Evolutionary conservation across 495 filamentous ascomycete genomes (phyloP).

Genomic region (Penicillium samsonianum): DNA sequence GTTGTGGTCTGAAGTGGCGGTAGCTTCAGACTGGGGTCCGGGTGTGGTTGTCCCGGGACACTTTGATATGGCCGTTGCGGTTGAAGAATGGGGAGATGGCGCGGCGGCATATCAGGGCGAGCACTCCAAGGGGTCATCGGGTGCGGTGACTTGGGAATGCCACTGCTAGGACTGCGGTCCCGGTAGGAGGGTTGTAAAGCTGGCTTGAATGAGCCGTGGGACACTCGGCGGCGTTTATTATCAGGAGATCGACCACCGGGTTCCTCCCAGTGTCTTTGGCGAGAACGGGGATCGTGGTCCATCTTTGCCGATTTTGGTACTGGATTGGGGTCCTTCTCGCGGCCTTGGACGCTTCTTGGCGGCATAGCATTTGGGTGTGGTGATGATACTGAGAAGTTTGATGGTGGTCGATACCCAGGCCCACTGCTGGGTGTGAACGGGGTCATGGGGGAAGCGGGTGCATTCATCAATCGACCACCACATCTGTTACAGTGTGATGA

Average conservation of each 20-base stretch:
- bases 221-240: slow-evolving; percentile 58
- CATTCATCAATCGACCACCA: slow-evolving; percentile 50
- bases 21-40: slow-evolving; percentile 53
- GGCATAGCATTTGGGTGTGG: slow-evolving; percentile 23
- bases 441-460: slow-evolving; percentile 45
- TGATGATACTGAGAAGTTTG: slow-evolving; percentile 19
- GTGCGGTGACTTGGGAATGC: slow-evolving; percentile 7
- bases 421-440: slow-evolving; percentile 33
- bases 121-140: slow-evolving; percentile 36
- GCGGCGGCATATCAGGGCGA: slow-evolving; percentile 32
- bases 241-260: slow-evolving; percentile 44
- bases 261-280: slow-evolving; percentile 34
- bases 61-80: slow-evolving; percentile 33
- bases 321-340: slow-evolving; percentile 23
- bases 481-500: slow-evolving; percentile 46
- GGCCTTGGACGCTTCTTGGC: slow-evolving; percentile 27
- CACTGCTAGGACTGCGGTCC: slow-evolving; percentile 36
- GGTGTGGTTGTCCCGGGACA: slow-evolving; percentile 25
- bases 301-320: slow-evolving; percentile 28
- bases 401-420: slow-evolving; percentile 16
- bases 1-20: slow-evolving; percentile 49
- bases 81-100: slow-evolving; percentile 43
- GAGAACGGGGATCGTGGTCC: slow-evolving; percentile 28
- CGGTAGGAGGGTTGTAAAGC: slow-evolving; percentile 25
- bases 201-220: slow-evolving; percentile 28